Evolutionary conservation across 2,329 filamentous ascomycete genomes (phyloP).

Genomic region (Monosporascus sp.): DNA sequence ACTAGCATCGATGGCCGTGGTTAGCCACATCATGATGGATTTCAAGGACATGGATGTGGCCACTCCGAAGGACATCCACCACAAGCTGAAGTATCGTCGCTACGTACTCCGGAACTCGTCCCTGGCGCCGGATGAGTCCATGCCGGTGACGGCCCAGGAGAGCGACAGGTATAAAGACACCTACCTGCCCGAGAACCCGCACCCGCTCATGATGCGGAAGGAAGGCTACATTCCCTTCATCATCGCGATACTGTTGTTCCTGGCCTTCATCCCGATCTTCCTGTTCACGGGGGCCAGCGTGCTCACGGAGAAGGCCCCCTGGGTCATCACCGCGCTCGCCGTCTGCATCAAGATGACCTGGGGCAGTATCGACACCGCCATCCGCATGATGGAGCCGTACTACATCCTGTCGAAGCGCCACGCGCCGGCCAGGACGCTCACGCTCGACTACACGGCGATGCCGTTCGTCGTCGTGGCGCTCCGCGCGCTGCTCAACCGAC

Average conservation of each 20-base stretch:
- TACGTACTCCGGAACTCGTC: constrained; percentile 68
- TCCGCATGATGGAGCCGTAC: constrained; percentile 71
- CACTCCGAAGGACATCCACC: constrained; percentile 61
- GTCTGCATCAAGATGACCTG: constrained; percentile 64
- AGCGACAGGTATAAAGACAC: constrained; percentile 43
- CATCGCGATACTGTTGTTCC: constrained; percentile 49
- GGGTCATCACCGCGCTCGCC: constrained; percentile 60
- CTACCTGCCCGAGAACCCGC: constrained; percentile 54
- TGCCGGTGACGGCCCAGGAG: constrained; percentile 35
- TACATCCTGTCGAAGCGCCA: constrained; percentile 63
- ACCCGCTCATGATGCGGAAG: constrained; percentile 63
- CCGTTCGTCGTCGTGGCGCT: constrained; percentile 63
- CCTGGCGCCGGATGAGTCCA: constrained; percentile 58
- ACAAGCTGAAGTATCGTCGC: constrained; percentile 58
- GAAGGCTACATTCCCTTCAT: constrained; percentile 58
- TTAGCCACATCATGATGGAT: constrained; percentile 67
- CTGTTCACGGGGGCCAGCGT: constrained; percentile 53
- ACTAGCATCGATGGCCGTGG: constrained; percentile 69
- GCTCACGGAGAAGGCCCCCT: constrained; percentile 58
- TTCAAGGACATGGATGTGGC: constrained; percentile 68
- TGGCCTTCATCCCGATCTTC: constrained; percentile 53
- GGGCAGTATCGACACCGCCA: constrained; percentile 62
- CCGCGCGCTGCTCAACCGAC: constrained; percentile 56
- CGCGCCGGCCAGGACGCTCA: constrained; percentile 60
- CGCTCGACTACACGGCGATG: constrained; percentile 68